Percentiles rank a stretch among this genome's conserved stretches.
These are phyloP conservation scores for Afroboletus lepidellus DNA, from an alignment of 1,284 basidiomycete species.

Conservation along the genomic window DNA sequence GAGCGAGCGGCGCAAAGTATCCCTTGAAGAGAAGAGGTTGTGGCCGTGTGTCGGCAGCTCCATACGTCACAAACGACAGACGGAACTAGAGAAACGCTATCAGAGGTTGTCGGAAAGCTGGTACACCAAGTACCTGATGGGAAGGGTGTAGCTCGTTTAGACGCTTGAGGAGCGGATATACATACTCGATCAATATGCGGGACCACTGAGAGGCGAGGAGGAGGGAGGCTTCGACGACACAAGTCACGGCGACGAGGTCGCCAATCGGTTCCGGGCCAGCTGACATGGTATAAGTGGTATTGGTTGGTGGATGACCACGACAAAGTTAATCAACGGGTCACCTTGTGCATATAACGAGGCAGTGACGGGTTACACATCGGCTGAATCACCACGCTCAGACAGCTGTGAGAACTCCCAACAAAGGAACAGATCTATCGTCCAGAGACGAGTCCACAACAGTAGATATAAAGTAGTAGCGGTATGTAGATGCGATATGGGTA, in stretches of 20 bases:
- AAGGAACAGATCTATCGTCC: conserved; percentile 9
- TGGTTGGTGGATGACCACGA: background rate
- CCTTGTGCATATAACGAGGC: background rate
- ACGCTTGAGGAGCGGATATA: conserved; percentile 52
- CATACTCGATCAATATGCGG: conserved; percentile 47
- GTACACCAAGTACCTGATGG: conserved; percentile 28
- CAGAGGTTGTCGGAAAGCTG: conserved; percentile 1
- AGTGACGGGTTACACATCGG: background rate
- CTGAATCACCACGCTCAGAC: background rate
- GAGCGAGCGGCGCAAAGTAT: conserved; percentile 48
- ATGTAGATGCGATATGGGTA: conserved; percentile 17
- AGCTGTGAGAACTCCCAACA: conserved; percentile 6
- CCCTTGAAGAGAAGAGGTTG: conserved; percentile 54
- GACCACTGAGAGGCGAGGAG: conserved; percentile 55
- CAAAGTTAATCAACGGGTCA: conserved; percentile 1
- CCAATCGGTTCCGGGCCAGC: conserved; percentile 11
- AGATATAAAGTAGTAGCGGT: conserved; percentile 13
- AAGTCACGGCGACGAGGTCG: conserved; percentile 49
- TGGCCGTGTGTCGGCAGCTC: conserved; percentile 47
- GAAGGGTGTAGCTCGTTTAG: conserved; percentile 44
- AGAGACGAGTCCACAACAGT: conserved; percentile 12
- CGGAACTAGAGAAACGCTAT: conserved; percentile 41
- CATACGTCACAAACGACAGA: conserved; percentile 59
- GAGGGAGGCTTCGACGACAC: conserved; percentile 65
- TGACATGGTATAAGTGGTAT: too few relatives aligned